Evolutionary conservation across 2,329 filamentous ascomycete genomes (phyloP).

Genomic region (Microcyclosporella mali): DNA sequence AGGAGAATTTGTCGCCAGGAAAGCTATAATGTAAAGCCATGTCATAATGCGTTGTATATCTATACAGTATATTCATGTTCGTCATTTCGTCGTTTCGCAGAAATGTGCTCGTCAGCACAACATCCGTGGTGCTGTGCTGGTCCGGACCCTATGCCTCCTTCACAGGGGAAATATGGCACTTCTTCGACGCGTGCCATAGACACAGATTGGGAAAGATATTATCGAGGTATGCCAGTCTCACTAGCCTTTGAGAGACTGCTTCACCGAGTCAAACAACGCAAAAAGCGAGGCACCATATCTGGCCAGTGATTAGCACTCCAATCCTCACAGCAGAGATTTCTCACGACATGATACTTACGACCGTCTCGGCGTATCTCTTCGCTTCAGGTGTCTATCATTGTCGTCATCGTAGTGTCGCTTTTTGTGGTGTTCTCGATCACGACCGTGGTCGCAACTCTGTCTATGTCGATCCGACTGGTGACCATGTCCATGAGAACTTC

Average conservation of each 20-base stretch:
- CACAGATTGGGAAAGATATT: too few species aligned
- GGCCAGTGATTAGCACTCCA: neutral
- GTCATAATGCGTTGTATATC: neutral
- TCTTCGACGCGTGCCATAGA: neutral
- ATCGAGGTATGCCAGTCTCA: too few species aligned
- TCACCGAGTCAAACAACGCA: slow-evolving; percentile 12
- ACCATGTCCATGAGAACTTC: too few species aligned
- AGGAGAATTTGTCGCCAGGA: too few species aligned
- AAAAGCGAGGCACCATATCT: slow-evolving; percentile 16
- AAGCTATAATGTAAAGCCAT: too few species aligned
- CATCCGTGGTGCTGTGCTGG: too few species aligned
- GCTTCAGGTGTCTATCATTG: slow-evolving; percentile 2
- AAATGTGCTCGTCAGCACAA: too few species aligned
- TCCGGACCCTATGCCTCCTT: too few species aligned
- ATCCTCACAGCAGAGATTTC: neutral
- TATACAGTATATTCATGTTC: neutral
- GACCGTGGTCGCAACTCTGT: neutral
- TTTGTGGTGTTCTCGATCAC: neutral
- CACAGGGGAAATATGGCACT: neutral
- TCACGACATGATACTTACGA: neutral
- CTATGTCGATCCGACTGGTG: neutral
- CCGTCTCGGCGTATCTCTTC: slow-evolving; percentile 5
- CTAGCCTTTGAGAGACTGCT: slow-evolving; percentile 5
- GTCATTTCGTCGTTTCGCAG: too few species aligned
- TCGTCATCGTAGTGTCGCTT: too few species aligned